Evolutionary conservation across 305 asterid species (phyloP).

Genomic region (Fraxinus albicans): DNA sequence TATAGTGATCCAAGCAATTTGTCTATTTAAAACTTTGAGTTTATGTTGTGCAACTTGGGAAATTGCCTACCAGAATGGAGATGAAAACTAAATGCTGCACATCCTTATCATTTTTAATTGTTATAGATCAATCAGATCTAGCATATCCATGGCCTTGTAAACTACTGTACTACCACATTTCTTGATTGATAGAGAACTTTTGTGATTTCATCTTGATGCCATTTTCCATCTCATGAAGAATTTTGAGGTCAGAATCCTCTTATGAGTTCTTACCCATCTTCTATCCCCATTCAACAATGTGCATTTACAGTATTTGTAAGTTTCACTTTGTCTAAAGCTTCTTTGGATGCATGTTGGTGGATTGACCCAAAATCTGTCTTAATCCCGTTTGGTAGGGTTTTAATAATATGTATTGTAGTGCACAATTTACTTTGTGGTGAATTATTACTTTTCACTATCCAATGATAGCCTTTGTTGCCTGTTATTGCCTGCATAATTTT

Average conservation of each 20-base stretch:
- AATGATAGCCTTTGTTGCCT: too few relatives aligned
- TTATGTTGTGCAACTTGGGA: background rate
- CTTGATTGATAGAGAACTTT: background rate
- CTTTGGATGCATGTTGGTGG: background rate
- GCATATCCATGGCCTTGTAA: background rate
- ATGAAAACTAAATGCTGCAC: background rate
- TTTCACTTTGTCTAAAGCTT: background rate
- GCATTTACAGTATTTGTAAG: background rate
- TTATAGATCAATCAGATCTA: background rate
- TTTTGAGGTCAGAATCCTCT: background rate
- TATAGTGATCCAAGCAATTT: background rate
- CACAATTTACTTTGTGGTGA: background rate
- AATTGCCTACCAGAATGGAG: background rate
- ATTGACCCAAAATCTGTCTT: background rate
- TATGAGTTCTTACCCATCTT: background rate
- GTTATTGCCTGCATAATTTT: background rate
- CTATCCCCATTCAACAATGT: background rate
- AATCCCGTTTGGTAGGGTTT: background rate
- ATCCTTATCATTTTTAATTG: background rate
- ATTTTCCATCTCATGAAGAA: background rate
- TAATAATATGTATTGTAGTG: too few relatives aligned
- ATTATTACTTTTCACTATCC: background rate
- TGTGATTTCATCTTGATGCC: background rate
- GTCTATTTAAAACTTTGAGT: background rate
- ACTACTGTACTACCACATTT: background rate